phyloP scores from a whole-genome alignment of 2,329 filamentous ascomycete genomes.

The Fusarium bulbicola region DNA sequence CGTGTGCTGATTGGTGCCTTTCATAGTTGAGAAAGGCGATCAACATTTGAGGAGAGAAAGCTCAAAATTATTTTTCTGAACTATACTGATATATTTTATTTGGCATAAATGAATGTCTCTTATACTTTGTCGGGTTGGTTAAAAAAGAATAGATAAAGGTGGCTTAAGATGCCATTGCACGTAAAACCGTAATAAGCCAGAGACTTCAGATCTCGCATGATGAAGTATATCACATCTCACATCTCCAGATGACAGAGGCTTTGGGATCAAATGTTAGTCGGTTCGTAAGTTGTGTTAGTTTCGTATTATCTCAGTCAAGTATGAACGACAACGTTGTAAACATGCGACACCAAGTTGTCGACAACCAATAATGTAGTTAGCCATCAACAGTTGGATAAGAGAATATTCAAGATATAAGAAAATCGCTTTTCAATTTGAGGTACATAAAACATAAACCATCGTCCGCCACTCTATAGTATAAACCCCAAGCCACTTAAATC shows the following conservation, averaged over 20 bases:
- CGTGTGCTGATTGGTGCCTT: slow-evolving; percentile 16
- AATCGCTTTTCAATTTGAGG: slow-evolving; percentile 36
- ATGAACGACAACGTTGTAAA: background rate
- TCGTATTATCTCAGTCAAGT: background rate
- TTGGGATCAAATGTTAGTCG: no score
- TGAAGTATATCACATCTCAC: background rate
- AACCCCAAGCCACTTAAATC: slow-evolving; percentile 28
- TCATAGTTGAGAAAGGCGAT: background rate
- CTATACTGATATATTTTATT: background rate
- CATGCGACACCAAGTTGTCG: background rate
- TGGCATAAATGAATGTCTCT: background rate
- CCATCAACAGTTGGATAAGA: background rate
- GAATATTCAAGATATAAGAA: slow-evolving; percentile 8
- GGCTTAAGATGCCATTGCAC: background rate
- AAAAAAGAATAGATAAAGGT: background rate
- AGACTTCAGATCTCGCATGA: background rate
- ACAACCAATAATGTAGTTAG: background rate
- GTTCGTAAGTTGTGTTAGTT: background rate
- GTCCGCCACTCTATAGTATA: slow-evolving; percentile 26
- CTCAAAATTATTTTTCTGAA: background rate
- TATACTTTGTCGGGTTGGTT: background rate
- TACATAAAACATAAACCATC: slow-evolving; percentile 19
- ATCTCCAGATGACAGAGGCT: background rate
- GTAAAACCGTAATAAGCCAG: background rate
- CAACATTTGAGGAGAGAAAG: background rate